Base-by-base conservation (phyloP, 768 basidiomycete genomes). In the Hericium coralloides region DNA sequence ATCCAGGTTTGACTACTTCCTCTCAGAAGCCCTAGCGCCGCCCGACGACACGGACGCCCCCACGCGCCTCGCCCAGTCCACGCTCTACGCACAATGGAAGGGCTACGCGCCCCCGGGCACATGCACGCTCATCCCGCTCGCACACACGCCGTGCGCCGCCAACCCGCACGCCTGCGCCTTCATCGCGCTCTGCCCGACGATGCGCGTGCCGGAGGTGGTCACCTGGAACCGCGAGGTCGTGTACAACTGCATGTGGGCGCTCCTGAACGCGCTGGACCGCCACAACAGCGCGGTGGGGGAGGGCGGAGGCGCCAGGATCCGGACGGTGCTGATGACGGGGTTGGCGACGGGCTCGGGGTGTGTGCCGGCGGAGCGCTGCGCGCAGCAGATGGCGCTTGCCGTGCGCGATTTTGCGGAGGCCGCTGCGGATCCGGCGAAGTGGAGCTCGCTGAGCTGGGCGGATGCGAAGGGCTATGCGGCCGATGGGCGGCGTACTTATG, bases 221-320 rank as follows among this genome's bases (percentile, higher is more conserved):
- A 49, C 53, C 25, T 72, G 70, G 72, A 65, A 72, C 38, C 59
- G 61, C 31, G 70, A 70, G 54, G 62, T 73, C 31, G 69, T 71
- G 20, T 72, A 71, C 60, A 68, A 72, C 48, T 64, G 59, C 17
- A 67, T 69, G 65, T 73, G 69, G 72, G 59, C 58, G 39, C 56
- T 72, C 20, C 59, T 70, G 4, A 62, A 59, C 20, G 61, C 64
- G 52, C 36, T 73, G 12, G 58, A 62, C 53, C 59, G 49, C 3
- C 68, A 69, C 66, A 70, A 69, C 53, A 55, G 36, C 22, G 26
- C n/a, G 31, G 52, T 3, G n/a, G 25, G 38, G n/a, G 56, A 31
- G 0, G 10, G 17, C 14, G 55, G 37, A 4, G 23, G 20, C 6
- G 49, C 36, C 12, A 47, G 36, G 4, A 54, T 64, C 26, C 23